Evolutionary conservation across 2,329 filamentous ascomycete genomes (phyloP).

Genomic region (Parascedosporium putredinis): DNA sequence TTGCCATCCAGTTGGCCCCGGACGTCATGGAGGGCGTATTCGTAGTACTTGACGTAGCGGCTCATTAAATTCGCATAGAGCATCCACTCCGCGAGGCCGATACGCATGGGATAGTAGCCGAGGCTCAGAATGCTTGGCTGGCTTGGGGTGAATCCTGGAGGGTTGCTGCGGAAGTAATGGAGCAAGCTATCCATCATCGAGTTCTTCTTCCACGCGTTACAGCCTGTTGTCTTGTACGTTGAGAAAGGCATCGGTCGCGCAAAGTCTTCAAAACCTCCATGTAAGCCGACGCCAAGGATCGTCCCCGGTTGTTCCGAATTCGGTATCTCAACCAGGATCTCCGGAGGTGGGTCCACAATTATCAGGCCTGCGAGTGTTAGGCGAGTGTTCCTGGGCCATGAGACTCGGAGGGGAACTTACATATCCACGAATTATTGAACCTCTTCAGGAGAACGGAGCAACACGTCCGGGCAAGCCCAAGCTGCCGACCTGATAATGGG

Average conservation of each 20-base stretch:
- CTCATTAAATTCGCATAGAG: conserved; percentile 13
- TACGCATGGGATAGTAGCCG: conserved; percentile 13
- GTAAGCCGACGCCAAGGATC: not conserved
- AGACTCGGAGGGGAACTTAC: not conserved
- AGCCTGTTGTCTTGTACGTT: not conserved
- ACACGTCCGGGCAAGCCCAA: not conserved
- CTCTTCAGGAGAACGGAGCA: not conserved
- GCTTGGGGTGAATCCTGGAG: not conserved
- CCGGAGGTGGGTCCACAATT: not conserved
- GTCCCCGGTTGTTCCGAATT: not conserved
- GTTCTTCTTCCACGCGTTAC: not conserved
- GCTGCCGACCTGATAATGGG: not conserved
- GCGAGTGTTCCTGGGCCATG: not conserved
- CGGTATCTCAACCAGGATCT: not conserved
- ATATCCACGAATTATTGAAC: not conserved
- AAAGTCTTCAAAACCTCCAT: not conserved
- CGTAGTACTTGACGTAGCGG: conserved; percentile 13
- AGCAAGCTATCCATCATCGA: not conserved
- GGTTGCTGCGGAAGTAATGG: not conserved
- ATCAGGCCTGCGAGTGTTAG: not conserved
- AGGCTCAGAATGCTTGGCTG: conserved; percentile 10
- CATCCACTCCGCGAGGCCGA: conserved; percentile 13
- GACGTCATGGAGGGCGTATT: conserved; percentile 12
- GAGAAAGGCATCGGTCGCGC: not conserved
- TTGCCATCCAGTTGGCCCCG: conserved; percentile 10